Evolutionary conservation across 2,329 filamentous ascomycete genomes (phyloP).

Genomic region (Claviceps paspali): DNA sequence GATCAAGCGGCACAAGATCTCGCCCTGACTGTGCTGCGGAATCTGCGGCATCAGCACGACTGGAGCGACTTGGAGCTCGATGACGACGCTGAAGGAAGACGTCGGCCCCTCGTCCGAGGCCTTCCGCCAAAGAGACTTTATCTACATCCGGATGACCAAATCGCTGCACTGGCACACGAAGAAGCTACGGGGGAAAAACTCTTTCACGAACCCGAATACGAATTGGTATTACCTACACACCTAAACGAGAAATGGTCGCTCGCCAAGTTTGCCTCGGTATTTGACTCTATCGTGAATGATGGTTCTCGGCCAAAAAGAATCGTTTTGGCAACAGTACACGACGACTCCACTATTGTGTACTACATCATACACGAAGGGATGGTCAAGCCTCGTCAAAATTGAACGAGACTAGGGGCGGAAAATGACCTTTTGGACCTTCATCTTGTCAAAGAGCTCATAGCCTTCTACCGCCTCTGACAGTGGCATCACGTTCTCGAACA

Average conservation of each 20-base stretch:
- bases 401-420: conserved; percentile 36
- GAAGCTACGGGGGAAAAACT: conserved; percentile 29
- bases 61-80: conserved; percentile 50
- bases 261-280: conserved; percentile 48
- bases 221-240: conserved; percentile 67
- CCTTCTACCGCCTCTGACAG: conserved; percentile 49
- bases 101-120: conserved; percentile 54
- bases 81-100: conserved; percentile 23
- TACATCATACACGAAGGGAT: conserved; percentile 78
- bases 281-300: conserved; percentile 42
- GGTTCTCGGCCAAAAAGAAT: conserved; percentile 47
- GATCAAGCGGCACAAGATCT: conserved; percentile 9
- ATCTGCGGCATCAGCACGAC: conserved; percentile 60
- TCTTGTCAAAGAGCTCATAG: conserved; percentile 57
- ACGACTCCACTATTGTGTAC: conserved; percentile 72
- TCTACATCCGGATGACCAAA: conserved; percentile 70
- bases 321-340: conserved; percentile 58
- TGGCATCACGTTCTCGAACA: conserved; percentile 63
- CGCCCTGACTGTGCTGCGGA: conserved; percentile 42
- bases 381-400: conserved; percentile 75
- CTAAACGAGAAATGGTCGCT: conserved; percentile 60
- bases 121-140: conserved; percentile 60
- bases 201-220: conserved; percentile 38
- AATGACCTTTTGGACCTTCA: conserved; percentile 60
- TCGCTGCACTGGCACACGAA: conserved; percentile 50